Evolutionary conservation across 352 stramenopile species (phyloP).

Genomic region (Globisporangium recalcitrans): DNA sequence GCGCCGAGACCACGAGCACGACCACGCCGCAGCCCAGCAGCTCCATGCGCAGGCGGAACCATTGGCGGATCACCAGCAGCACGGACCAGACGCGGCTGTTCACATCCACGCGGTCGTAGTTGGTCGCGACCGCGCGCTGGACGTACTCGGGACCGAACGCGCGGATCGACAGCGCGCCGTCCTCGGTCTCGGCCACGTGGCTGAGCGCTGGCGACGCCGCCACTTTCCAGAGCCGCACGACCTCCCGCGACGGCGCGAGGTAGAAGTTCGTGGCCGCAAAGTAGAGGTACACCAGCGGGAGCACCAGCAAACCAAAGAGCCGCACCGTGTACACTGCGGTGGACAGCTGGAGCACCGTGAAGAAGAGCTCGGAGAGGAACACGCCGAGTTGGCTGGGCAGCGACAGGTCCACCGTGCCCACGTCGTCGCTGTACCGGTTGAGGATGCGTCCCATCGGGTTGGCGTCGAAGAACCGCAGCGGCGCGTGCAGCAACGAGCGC

Average conservation of each 20-base stretch:
- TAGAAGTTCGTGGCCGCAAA: slow-evolving; percentile 41
- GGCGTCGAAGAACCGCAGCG: slow-evolving; percentile 89
- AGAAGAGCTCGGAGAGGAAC: slow-evolving; percentile 3
- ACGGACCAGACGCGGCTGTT: slow-evolving; percentile 36
- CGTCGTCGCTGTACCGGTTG: slow-evolving; percentile 63
- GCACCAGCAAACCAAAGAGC: slow-evolving; percentile 70
- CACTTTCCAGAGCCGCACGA: slow-evolving; percentile 50
- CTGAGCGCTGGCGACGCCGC: slow-evolving; percentile 41
- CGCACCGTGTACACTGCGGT: slow-evolving; percentile 17
- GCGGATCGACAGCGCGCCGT: slow-evolving; percentile 49
- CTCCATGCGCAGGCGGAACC: slow-evolving; percentile 57
- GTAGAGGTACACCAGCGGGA: slow-evolving; percentile 88
- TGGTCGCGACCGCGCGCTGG: slow-evolving; percentile 41
- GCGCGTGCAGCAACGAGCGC: slow-evolving; percentile 71
- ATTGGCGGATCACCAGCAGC: slow-evolving; percentile 49
- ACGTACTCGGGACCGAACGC: slow-evolving; percentile 57
- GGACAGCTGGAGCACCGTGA: slow-evolving; percentile 1
- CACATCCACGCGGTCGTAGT: slow-evolving; percentile 52
- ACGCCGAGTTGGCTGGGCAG: slow-evolving; percentile 5
- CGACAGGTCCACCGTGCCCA: slow-evolving; percentile 15
- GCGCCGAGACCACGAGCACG: slow-evolving; percentile 31
- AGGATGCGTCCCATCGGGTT: slow-evolving; percentile 87
- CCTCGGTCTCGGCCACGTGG: slow-evolving; percentile 44
- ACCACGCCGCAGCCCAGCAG: slow-evolving; percentile 50
- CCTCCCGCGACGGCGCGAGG: slow-evolving; percentile 52